Base-by-base conservation (phyloP, 2,329 filamentous ascomycete genomes). In the Stachybotrys echinatus region DNA sequence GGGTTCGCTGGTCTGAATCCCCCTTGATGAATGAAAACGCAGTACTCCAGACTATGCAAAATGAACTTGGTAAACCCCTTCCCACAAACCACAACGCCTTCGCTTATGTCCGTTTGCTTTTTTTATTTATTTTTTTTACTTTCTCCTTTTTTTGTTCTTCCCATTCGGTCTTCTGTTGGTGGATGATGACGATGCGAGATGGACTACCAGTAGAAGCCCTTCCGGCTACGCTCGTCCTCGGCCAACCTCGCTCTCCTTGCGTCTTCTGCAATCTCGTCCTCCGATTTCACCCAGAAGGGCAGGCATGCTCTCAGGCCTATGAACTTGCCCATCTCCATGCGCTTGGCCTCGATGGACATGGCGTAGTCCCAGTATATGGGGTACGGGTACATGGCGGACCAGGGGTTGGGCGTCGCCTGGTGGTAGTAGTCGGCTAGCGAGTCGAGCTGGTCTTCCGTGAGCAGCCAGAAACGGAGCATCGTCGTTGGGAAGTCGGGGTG, bases 361-460 rank as follows among this genome's bases (percentile, higher is more conserved):
- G 74, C 68, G 5, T 66, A 65, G 2, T 67, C 64, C 87, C 86
- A 90, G 48, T 72, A 66, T 61, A 91, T 79, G n/a, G 80, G 82
- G 56, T 81, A 83, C 0, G 87, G 87, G 64, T 91, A 91, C 52
- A 79, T 73, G 46, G 64, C 56, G 3, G 77, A 77, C 71, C 74
- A 81, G n/a, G 64, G 61, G 51, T 71, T 71, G 1, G 80, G 81
- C 1, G 76, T 80, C 51, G 76, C 76, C 70, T 91, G 87, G 69
- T 88, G 84, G 72, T 90, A 91, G 68, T 87, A 89, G 56, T 77
- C 72, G 3, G 87, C 87, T 39, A 91, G 76, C 48, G 73, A 71
- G 69, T 91, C 87, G 49, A 89, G 81, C 67, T 91, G 76, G 23
- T 69, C 69, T 64, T 88, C 84, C 17, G 85, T 90, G 37, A 91